Percentiles rank a stretch among this genome's conserved stretches.
Conservation (phyloP, 1,284 basidiomycete genomes). For the Ceratobasidium sp. region DNA sequence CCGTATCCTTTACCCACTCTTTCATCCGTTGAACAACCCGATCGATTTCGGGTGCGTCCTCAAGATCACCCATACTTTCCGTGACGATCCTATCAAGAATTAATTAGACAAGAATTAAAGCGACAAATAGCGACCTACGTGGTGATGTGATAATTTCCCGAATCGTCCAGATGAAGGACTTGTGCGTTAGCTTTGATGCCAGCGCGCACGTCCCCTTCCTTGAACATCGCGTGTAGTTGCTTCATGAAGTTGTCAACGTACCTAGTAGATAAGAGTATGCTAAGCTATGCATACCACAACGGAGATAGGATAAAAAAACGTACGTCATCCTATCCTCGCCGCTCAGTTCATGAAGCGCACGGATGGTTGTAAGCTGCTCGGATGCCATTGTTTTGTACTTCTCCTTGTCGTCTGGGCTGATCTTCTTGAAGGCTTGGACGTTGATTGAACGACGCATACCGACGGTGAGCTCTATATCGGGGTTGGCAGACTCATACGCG, state of each 20-base stretch:
- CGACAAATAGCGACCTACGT: conserved; percentile 17
- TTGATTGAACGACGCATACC: conserved; percentile 4
- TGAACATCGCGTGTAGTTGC: background rate
- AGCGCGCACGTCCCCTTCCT: background rate
- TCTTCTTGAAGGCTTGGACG: background rate
- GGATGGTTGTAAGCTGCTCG: too few relatives aligned
- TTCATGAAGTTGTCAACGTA: background rate
- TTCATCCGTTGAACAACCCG: background rate
- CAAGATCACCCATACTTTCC: background rate
- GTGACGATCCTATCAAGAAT: too few relatives aligned
- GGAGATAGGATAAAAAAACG: too few relatives aligned
- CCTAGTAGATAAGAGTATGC: too few relatives aligned
- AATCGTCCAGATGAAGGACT: background rate
- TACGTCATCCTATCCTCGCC: background rate
- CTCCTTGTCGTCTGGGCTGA: background rate
- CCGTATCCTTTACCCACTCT: background rate
- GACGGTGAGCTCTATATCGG: background rate
- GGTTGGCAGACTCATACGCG: background rate
- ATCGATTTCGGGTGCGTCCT: background rate
- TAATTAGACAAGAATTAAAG: too few relatives aligned
- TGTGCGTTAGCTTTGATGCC: conserved; percentile 9
- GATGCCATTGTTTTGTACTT: too few relatives aligned
- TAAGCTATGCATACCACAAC: too few relatives aligned
- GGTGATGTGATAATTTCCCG: background rate
- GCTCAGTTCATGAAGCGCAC: background rate